Evolutionary conservation across 495 filamentous ascomycete species (phyloP).

Genomic region (Aspergillus bertholletiae): DNA sequence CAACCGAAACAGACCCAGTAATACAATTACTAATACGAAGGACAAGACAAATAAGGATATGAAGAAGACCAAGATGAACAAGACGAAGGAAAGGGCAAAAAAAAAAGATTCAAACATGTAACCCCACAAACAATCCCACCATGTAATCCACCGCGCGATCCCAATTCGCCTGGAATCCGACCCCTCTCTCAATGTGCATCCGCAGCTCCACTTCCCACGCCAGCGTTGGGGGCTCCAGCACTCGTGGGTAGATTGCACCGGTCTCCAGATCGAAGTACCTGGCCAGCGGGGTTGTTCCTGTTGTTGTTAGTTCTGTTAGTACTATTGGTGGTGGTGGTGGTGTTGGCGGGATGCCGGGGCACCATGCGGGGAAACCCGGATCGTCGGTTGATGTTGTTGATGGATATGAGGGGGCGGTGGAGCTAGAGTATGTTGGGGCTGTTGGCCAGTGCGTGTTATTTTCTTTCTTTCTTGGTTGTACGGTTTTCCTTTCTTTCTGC

Average conservation of each 20-base stretch:
- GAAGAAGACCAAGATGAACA: too few relatives aligned
- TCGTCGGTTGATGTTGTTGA: too few relatives aligned
- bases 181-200: neutral
- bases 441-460: too few relatives aligned
- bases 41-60: too few relatives aligned
- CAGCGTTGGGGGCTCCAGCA: constrained; percentile 4
- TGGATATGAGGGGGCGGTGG: too few relatives aligned
- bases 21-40: too few relatives aligned
- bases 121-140: neutral
- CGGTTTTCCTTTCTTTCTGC: too few relatives aligned
- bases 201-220: constrained; percentile 3
- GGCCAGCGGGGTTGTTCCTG: constrained; percentile 2
- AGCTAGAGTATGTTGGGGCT: too few relatives aligned
- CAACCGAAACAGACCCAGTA: too few relatives aligned
- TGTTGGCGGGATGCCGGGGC: neutral
- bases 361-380: neutral
- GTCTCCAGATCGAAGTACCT: constrained; percentile 16
- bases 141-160: neutral
- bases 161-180: neutral
- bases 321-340: neutral
- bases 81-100: too few relatives aligned
- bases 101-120: neutral
- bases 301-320: neutral
- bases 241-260: neutral
- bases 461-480: too few relatives aligned